Conservation (phyloP, 2,329 filamentous ascomycete genomes). For the Venturia pyrina region DNA sequence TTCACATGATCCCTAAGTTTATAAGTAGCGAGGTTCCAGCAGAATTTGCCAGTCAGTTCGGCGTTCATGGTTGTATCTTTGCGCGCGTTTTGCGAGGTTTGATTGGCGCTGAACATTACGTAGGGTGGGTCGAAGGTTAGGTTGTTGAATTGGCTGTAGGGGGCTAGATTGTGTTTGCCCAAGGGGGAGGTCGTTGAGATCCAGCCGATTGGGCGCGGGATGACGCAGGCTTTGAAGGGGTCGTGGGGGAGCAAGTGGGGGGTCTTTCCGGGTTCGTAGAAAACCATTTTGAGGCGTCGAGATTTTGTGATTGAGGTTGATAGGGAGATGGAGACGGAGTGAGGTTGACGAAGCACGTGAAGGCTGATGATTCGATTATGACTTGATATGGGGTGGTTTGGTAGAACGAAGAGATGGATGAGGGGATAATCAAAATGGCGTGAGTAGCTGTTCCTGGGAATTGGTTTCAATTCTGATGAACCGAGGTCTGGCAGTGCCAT, state of each 20-base stretch:
- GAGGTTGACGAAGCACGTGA: no score
- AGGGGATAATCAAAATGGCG: no score
- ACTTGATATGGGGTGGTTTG: no score
- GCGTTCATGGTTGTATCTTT: slow-evolving; percentile 51
- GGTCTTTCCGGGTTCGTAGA: slow-evolving; percentile 45
- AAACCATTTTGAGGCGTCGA: slow-evolving; percentile 24
- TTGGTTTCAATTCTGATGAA: neutral
- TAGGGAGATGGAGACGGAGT: no score
- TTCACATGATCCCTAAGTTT: slow-evolving; percentile 47
- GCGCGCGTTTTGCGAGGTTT: slow-evolving; percentile 34
- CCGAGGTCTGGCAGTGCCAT: no score
- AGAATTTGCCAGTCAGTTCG: slow-evolving; percentile 46
- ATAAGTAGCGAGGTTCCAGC: slow-evolving; percentile 51
- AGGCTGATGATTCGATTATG: no score
- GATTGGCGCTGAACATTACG: slow-evolving; percentile 52
- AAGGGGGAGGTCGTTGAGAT: slow-evolving; percentile 44
- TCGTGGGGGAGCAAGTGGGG: slow-evolving; percentile 43
- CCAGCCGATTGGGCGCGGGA: slow-evolving; percentile 54
- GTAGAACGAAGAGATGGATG: no score
- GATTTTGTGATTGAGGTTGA: no score
- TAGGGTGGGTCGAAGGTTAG: slow-evolving; percentile 53
- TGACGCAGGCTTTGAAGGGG: slow-evolving; percentile 50
- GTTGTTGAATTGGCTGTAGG: slow-evolving; percentile 54
- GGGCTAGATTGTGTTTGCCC: slow-evolving; percentile 45
- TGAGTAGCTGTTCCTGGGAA: neutral